These are phyloP conservation scores for Chamaecrista fasciculata DNA, from an alignment of 306 rosid species.

Conservation along the genomic window DNA sequence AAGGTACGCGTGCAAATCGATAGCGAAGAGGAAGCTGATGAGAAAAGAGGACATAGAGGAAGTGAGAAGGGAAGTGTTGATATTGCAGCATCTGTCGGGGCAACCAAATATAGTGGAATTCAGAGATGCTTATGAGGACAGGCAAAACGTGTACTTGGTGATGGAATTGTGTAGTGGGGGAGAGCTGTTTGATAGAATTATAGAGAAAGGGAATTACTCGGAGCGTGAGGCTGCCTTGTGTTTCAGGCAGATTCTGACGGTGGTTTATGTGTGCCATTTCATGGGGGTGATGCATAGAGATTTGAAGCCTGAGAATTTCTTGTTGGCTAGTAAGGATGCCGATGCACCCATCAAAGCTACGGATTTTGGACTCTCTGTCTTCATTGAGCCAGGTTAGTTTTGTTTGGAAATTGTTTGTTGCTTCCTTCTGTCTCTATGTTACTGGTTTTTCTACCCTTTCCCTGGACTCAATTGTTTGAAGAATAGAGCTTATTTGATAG, in stretches of 20 bases:
- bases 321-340: slow-evolving; percentile 40
- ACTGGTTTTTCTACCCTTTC: no score
- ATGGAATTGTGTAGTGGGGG: slow-evolving; percentile 90
- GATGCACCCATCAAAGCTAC: slow-evolving; percentile 62
- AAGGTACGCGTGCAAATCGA: slow-evolving; percentile 77
- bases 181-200: slow-evolving; percentile 85
- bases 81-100: slow-evolving; percentile 75
- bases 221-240: slow-evolving; percentile 62
- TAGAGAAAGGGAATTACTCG: slow-evolving; percentile 55
- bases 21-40: slow-evolving; percentile 44
- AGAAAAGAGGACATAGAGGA: slow-evolving; percentile 46
- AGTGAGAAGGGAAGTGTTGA: slow-evolving; percentile 59
- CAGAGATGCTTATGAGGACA: slow-evolving; percentile 77
- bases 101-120: slow-evolving; percentile 90
- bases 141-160: slow-evolving; percentile 49
- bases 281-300: slow-evolving; percentile 92
- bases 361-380: slow-evolving; percentile 85
- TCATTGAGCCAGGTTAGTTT: slow-evolving; percentile 69
- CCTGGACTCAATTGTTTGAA: no score
- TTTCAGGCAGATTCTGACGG: slow-evolving; percentile 68
- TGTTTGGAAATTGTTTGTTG: no score
- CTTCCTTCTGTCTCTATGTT: no score
- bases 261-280: slow-evolving; percentile 78
- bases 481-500: no score
- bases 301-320: slow-evolving; percentile 82